Percentiles rank a stretch among this genome's conserved stretches.
Conservation (phyloP, 2,329 filamentous ascomycete species). For the Neoarthrinium moseri region DNA sequence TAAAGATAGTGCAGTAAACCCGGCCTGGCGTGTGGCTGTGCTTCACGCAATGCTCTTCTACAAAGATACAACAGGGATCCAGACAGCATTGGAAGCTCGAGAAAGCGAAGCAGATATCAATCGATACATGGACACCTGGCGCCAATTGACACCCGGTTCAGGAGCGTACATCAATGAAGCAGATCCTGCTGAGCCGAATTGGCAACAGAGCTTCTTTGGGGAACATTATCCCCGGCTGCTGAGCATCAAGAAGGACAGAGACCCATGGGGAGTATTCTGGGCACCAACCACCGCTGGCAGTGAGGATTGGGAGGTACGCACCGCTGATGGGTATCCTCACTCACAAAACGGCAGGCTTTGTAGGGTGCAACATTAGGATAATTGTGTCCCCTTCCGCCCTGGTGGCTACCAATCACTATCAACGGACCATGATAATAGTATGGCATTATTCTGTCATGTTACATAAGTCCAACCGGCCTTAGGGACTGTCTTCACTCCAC, state of each 20-base stretch:
- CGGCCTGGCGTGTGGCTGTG: slow-evolving; percentile 35
- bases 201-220: slow-evolving; percentile 5
- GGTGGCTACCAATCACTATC: too few relatives aligned
- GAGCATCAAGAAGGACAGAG: slow-evolving; percentile 8
- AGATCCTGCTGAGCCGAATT: slow-evolving; percentile 1
- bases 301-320: slow-evolving; percentile 13
- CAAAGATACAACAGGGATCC: not conserved
- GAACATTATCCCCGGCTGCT: slow-evolving; percentile 8
- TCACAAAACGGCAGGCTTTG: slow-evolving; percentile 2
- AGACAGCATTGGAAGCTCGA: not conserved
- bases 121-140: not conserved
- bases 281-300: slow-evolving; percentile 14
- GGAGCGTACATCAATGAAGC: slow-evolving; percentile 1
- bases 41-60: slow-evolving; percentile 1
- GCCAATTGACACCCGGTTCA: not conserved
- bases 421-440: too few relatives aligned
- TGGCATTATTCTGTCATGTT: too few relatives aligned
- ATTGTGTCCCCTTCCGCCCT: too few relatives aligned
- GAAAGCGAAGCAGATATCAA: slow-evolving; percentile 1
- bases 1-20: slow-evolving; percentile 34
- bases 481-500: slow-evolving; percentile 8
- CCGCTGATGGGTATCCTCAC: slow-evolving; percentile 4
- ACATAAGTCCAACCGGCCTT: slow-evolving; percentile 12
- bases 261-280: slow-evolving; percentile 17
- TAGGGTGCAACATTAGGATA: not conserved